Evolutionary conservation across 805 yeast genomes (phyloP), one percentile per base, ranked within the genome.

Genomic region (Candida taoyuanica): DNA sequence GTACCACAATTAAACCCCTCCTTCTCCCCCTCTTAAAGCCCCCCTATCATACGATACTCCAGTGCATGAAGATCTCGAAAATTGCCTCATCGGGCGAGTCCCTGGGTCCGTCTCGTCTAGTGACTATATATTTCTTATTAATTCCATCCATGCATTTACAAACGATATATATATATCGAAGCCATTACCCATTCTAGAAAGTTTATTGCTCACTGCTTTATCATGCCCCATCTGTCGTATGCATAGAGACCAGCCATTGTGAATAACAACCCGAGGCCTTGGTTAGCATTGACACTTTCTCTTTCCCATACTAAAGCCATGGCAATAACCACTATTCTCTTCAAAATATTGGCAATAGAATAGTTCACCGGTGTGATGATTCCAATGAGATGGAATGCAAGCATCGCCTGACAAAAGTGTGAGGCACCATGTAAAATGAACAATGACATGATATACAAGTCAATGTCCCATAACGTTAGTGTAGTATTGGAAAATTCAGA

Each of bases 321-420:
- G 17, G 76, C 59, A 39, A 84, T 84, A 33, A 83, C 81, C 20
- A 80, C 75, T 40, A 84, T 83, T 52, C 91, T 65, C 52, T 84
- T 84, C 60, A 82, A 58, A 34, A 84, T 83, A 56, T 80, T 84
- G 21, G 89, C 93, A 53, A 84, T 80, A 29, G 87, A 79, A 58
- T 84, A 84, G 55, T 81, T 81, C 33, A 84, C 82, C 4, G 93
- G 84, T n/a, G 81, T 71, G 17, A 83, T 69, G 49, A 73, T 56
- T 2, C 91, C 91, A 47, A 84, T 70, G 32, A 84, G 70, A 57
- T 81, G 88, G 59, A 84, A 84, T 18, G 91, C 91, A 33, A 83
- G 59, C 55, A 84, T 68, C 3, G 86, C 76, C 60, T 84, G 93
- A 37, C 75, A 50, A 53, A 83, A 84, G 63, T 84, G 94, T 3